Base-by-base conservation (phyloP, 192 early-diverging fungal genomes). In the Diversispora eburnea region DNA sequence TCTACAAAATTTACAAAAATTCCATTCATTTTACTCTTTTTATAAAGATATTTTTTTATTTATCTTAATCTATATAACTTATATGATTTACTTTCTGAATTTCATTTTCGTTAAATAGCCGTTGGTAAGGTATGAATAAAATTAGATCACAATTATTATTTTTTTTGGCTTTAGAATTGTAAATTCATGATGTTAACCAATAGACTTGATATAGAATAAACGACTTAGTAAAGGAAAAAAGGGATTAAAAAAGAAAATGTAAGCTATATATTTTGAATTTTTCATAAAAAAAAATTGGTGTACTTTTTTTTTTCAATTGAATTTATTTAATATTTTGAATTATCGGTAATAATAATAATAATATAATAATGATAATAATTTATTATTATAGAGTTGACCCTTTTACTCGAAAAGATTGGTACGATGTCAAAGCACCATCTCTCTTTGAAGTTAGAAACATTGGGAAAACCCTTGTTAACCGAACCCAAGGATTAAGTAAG, bases 401-500 rank as follows among this genome's bases (percentile, higher is more conserved):
- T 83, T 99, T 98, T 91, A 93, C 93, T 88, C 93, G 98, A 77
- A 99, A 99, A 88, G 98, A 99, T 84, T 99, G 98, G 98, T 99
- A 98, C 83, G 95, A 97, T 83, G 90, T 99, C 89, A 97, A 97
- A 87, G 98, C 94, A 75, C 98, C 98, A 78, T 90, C 91, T 73
- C 90, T 95, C 83, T 99, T 99, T 81, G 91, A 93, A 73, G 89
- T 89, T 75, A 94, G 96, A 79, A 87, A 94, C 77, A 90, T 94
- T 73, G 98, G 98, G 78, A 99, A 99, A 91, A 99, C 98, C 77
- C 90, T 99, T 70, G 98, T 98, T 86, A 99, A 99, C 95, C 94
- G 98, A 75, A 98, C 94, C 87, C 95, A 98, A 90, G 98, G 98
- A 88, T 86, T 98, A 81, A 94, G 92, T 91, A 93, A 87, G 87